A percentile compares a stretch with the other conserved stretches of the same genome.
These are phyloP conservation scores for Gentiana dahurica DNA, from an alignment of 257 asterid species.

Conservation along the genomic window DNA sequence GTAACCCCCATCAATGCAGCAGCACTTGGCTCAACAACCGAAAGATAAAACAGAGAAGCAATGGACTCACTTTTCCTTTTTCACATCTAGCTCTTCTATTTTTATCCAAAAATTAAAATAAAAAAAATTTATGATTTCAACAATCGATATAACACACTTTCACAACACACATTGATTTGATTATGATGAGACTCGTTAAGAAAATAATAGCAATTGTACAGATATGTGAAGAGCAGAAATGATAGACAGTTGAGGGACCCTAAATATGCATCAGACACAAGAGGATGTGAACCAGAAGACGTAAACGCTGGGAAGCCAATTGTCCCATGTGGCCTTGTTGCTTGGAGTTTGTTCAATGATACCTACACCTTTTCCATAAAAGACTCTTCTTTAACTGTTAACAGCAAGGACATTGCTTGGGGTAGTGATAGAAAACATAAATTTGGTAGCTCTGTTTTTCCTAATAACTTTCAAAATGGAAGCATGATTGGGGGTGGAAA, in stretches of 20 bases:
- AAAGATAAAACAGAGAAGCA: too few species aligned
- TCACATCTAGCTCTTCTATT: neutral
- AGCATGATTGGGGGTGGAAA: slow-evolving; percentile 62
- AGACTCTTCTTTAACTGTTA: slow-evolving; percentile 23
- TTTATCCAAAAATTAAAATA: too few species aligned
- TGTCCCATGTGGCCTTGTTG: slow-evolving; percentile 86
- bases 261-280: slow-evolving; percentile 15
- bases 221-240: slow-evolving; percentile 83
- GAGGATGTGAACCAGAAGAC: slow-evolving; percentile 54
- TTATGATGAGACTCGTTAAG: too few species aligned
- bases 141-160: too few species aligned
- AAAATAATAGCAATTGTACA: slow-evolving; percentile 11
- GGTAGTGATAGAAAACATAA: slow-evolving; percentile 47
- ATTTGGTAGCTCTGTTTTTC: slow-evolving; percentile 58
- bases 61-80: neutral
- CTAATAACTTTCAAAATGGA: slow-evolving; percentile 61
- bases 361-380: slow-evolving; percentile 38
- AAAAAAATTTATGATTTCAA: too few species aligned
- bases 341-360: slow-evolving; percentile 91
- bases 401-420: slow-evolving; percentile 70
- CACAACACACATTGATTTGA: too few species aligned
- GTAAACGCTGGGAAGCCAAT: slow-evolving; percentile 25
- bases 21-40: too few species aligned
- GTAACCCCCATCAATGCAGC: too few species aligned
- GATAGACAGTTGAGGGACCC: slow-evolving; percentile 51